These are phyloP conservation scores for Yamadazyma jaroonii DNA, from an alignment of 1,139 yeast species.

Conservation along the genomic window DNA sequence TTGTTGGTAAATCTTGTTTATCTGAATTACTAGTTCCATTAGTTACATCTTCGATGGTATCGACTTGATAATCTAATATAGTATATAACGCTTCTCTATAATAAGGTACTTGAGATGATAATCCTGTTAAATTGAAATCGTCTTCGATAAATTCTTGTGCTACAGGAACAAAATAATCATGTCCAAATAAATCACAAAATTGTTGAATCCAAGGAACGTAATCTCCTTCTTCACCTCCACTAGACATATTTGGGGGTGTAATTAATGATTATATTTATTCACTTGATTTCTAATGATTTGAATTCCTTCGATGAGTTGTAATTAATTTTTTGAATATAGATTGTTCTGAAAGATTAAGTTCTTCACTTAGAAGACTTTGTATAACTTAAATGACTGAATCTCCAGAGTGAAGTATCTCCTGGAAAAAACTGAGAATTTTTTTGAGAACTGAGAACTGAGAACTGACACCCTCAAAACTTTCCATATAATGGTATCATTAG, in stretches of 20 bases:
- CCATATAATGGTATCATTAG: slow-evolving; percentile 12
- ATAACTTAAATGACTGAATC: no score
- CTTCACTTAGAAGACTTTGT: no score
- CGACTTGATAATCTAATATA: slow-evolving; percentile 75
- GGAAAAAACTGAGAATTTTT: neutral
- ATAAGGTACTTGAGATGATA: slow-evolving; percentile 81
- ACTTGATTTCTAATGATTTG: no score
- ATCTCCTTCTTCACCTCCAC: slow-evolving; percentile 49
- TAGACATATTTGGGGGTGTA: neutral
- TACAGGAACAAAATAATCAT: slow-evolving; percentile 91
- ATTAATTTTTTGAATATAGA: no score
- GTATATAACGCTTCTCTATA: slow-evolving; percentile 91
- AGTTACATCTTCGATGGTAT: slow-evolving; percentile 56
- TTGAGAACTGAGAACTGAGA: neutral
- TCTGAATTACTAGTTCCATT: slow-evolving; percentile 7
- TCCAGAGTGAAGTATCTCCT: no score
- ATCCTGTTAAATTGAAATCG: slow-evolving; percentile 91
- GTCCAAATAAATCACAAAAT: slow-evolving; percentile 84
- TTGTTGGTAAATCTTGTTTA: slow-evolving; percentile 55
- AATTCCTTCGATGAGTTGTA: no score
- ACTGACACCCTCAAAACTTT: no score
- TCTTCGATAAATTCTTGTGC: slow-evolving; percentile 93
- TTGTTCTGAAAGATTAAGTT: no score
- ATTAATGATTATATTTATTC: no score
- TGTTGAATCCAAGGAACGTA: slow-evolving; percentile 87